Evolutionary conservation across 2,329 filamentous ascomycete species (phyloP).

Genomic region (Colletotrichum sp.): DNA sequence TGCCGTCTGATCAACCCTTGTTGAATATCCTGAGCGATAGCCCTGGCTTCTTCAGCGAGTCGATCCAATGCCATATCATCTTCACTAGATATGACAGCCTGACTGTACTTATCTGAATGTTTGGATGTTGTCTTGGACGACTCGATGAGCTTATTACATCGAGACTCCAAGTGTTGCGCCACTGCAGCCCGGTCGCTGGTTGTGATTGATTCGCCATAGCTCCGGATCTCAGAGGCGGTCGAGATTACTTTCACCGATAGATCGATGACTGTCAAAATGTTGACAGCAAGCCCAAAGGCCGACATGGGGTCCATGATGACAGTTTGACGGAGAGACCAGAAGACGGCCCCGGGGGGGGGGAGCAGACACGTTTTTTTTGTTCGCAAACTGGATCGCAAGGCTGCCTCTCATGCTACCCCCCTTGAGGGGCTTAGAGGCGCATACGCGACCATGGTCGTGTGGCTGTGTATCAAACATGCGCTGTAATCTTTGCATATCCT

Average conservation of each 20-base stretch:
- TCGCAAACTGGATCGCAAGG: too few relatives aligned
- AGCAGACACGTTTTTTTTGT: rapidly evolving
- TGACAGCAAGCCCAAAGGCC: not conserved
- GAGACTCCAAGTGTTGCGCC: not conserved
- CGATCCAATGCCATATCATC: not conserved
- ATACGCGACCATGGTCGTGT: too few relatives aligned
- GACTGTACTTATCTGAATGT: not conserved
- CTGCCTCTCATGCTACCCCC: too few relatives aligned
- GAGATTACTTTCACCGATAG: not conserved
- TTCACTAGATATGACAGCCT: not conserved
- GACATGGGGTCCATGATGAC: not conserved
- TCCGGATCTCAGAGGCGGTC: not conserved
- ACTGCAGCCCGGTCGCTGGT: not conserved
- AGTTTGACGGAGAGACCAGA: too few relatives aligned
- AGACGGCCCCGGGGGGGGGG: too few relatives aligned
- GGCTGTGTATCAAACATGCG: too few relatives aligned
- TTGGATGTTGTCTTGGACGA: not conserved
- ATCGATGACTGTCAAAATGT: not conserved
- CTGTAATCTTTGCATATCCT: too few relatives aligned
- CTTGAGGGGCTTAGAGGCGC: too few relatives aligned
- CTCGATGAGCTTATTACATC: not conserved
- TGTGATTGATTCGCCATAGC: not conserved
- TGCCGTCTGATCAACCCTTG: too few relatives aligned
- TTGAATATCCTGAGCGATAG: not conserved
- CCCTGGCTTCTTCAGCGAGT: not conserved